Conservation (phyloP, 2,329 filamentous ascomycete genomes). For the Cladosporium halotolerans region DNA sequence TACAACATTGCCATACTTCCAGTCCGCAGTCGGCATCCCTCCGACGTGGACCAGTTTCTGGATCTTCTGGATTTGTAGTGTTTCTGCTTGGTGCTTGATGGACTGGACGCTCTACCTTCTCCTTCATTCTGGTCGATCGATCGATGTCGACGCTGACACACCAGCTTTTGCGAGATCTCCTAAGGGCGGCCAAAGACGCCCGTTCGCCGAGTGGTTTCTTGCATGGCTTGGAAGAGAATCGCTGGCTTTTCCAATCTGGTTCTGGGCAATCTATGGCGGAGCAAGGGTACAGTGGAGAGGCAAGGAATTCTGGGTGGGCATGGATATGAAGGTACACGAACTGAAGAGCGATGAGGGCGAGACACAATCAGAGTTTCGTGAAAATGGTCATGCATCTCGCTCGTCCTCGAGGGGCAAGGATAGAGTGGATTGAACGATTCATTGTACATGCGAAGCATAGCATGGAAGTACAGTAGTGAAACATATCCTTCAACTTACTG, state of each 20-base stretch:
- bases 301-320: constrained; percentile 69
- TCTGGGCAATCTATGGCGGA: constrained; percentile 82
- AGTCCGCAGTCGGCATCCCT: constrained; percentile 47
- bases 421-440: background rate
- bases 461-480: too few relatives aligned
- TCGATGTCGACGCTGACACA: constrained; percentile 66
- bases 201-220: constrained; percentile 64
- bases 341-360: constrained; percentile 13
- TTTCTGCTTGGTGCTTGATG: constrained; percentile 64
- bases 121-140: constrained; percentile 65
- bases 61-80: constrained; percentile 58
- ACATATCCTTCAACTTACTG: too few relatives aligned
- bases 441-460: too few relatives aligned
- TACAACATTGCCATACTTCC: constrained; percentile 64
- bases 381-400: background rate
- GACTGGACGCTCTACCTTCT: constrained; percentile 69
- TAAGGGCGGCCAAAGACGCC: constrained; percentile 44
- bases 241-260: constrained; percentile 83
- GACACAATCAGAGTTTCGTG: background rate
- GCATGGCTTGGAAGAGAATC: constrained; percentile 82
- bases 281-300: constrained; percentile 84
- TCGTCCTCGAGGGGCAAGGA: constrained; percentile 5
- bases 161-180: constrained; percentile 62
- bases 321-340: constrained; percentile 73
- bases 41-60: constrained; percentile 63